Evolutionary conservation across 2,329 filamentous ascomycete species (phyloP).

Genomic region (Claviceps sp.): DNA sequence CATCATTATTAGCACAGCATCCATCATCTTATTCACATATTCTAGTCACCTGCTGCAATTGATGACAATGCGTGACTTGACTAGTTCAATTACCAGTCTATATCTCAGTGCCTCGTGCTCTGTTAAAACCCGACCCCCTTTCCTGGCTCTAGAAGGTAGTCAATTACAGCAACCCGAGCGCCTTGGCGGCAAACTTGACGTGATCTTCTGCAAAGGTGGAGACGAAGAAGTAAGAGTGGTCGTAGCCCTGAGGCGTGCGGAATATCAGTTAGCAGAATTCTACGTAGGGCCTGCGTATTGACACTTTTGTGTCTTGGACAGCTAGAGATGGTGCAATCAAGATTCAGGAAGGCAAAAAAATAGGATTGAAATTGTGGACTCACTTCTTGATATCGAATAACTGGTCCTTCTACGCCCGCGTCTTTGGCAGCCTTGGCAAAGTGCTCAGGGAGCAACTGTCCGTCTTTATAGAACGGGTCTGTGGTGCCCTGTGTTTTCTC

Average conservation of each 20-base stretch:
- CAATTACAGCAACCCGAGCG: constrained; percentile 33
- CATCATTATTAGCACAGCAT: too few relatives aligned
- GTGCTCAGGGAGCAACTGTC: constrained; percentile 88
- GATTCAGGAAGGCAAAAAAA: background rate
- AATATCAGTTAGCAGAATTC: background rate
- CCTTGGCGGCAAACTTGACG: constrained; percentile 81
- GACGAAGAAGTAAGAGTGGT: constrained; percentile 97
- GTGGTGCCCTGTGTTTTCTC: constrained; percentile 55
- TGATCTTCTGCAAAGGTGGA: constrained; percentile 82
- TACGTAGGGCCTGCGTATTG: too few relatives aligned
- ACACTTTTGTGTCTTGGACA: too few relatives aligned
- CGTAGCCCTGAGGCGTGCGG: constrained; percentile 55
- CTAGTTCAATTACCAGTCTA: too few relatives aligned
- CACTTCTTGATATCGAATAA: constrained; percentile 69
- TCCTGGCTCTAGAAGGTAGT: too few relatives aligned
- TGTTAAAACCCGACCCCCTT: background rate
- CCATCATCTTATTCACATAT: background rate
- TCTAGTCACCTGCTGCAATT: too few relatives aligned
- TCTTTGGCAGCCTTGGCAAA: constrained; percentile 68
- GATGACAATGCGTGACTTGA: too few relatives aligned
- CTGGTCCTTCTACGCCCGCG: constrained; percentile 57
- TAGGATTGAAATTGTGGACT: constrained; percentile 10
- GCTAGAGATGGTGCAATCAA: too few relatives aligned
- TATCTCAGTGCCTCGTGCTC: background rate
- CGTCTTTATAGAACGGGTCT: constrained; percentile 93